Base-by-base conservation (phyloP, 768 basidiomycete species). In the Phanerochaete carnosa region DNA sequence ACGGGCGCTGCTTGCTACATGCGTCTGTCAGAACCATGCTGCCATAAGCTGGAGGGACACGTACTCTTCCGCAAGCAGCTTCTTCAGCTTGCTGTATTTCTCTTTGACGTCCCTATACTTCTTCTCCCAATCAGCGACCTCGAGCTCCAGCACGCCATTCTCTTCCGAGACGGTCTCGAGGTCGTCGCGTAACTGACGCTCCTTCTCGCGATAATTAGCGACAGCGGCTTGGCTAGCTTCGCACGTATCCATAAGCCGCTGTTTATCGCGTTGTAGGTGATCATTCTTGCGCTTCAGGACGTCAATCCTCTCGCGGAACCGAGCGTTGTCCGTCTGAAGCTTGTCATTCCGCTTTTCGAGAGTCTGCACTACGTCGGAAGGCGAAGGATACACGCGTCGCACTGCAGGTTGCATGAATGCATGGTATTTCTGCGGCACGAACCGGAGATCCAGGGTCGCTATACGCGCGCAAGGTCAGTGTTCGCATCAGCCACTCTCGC, bases 401-500 rank as follows among this genome's bases (percentile, higher is more conserved):
- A 84, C 70, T 51, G 73, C 71, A 6, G 80, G 77, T 3, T 76
- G 47, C 33, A 84, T 71, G 65, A 77, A 83, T 43, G 73, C 71
- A 66, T 82, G 81, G 64, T 81, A 81, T 67, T 80, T 80, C 62
- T 75, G 70, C 5, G 82, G 81, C 22, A 85, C 73, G 56, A 76
- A 79, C 4, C 75, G 73, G 22, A 78, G 68, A 73, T 83, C 68
- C 13, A 65, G 69, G n/a, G 54, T 62, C 19, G 68, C 72, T 73
- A 55, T 2, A 39, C 26, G n/a, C 54, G 54, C 12, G 29, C 19
- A 55, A 19, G 23, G 8, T 55, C 23, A 37, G 54, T 23, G 8
- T 39, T 55, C 35, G 35, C 54, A 22, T 8, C 26, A 19, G 39
- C 19, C 6, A 43, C 39, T 19, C 39, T 35, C 11, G 26, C 13